These are phyloP conservation scores for Pleurotus tuoliensis DNA, from an alignment of 768 basidiomycete genomes.

Conservation along the genomic window DNA sequence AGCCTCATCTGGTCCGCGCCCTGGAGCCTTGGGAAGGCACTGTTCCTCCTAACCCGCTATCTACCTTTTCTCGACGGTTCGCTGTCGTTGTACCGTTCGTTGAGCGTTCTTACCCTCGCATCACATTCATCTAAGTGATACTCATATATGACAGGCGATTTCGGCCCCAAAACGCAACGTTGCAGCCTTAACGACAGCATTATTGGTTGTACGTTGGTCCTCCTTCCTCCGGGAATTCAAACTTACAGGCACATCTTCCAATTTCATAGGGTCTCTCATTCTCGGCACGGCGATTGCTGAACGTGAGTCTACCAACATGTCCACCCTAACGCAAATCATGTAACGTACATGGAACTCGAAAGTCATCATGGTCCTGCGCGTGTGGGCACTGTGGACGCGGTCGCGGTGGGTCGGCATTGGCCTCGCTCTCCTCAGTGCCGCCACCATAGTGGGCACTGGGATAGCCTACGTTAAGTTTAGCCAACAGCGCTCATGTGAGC, in stretches of 20 bases:
- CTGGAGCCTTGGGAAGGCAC: conserved; percentile 3
- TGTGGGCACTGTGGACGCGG: neutral
- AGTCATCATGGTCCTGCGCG: conserved; percentile 1
- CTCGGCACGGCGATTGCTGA: neutral
- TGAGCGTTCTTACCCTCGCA: too few relatives aligned
- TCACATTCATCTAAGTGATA: neutral
- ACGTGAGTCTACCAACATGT: neutral
- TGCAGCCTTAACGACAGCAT: neutral
- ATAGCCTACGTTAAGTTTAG: neutral
- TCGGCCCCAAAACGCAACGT: neutral
- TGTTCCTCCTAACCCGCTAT: conserved; percentile 4
- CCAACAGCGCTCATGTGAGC: neutral
- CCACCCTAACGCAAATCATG: too few relatives aligned
- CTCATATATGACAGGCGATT: neutral
- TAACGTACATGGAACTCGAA: neutral
- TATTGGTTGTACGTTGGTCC: neutral
- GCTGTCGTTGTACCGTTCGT: neutral
- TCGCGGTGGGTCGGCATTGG: neutral
- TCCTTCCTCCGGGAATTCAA: neutral
- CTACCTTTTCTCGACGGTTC: neutral
- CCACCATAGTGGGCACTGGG: neutral
- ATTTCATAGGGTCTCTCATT: neutral
- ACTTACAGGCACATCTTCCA: neutral
- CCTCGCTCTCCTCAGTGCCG: neutral
- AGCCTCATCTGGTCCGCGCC: neutral